Percentiles rank a stretch among this genome's conserved stretches.
Evolutionary conservation across 495 filamentous ascomycete species (phyloP).

Genomic region (Diplogelasinospora grovesii): DNA sequence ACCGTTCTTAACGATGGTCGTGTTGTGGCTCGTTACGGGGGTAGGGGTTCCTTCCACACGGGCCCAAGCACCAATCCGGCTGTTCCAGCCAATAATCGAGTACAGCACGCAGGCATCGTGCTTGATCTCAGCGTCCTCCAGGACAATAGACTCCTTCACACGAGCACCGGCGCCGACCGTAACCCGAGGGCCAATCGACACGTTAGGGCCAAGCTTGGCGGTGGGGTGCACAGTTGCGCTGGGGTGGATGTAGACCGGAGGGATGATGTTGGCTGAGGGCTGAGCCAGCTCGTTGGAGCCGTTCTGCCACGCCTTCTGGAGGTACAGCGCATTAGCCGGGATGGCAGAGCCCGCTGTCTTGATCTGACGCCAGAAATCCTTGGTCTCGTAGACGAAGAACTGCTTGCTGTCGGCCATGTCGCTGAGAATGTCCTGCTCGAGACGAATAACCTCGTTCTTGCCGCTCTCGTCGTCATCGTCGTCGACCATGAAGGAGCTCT

Average conservation of each 20-base stretch:
- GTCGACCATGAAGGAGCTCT: slow-evolving; percentile 68
- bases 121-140: slow-evolving; percentile 94
- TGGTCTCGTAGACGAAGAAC: slow-evolving; percentile 97
- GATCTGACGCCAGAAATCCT: slow-evolving; percentile 99
- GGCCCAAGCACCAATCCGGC: slow-evolving; percentile 93
- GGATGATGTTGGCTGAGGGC: slow-evolving; percentile 83
- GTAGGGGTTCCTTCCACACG: slow-evolving; percentile 95
- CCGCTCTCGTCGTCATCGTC: slow-evolving; percentile 64
- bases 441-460: slow-evolving; percentile 81
- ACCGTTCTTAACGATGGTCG: slow-evolving; percentile 92
- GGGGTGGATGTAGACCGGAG: slow-evolving; percentile 95
- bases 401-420: slow-evolving; percentile 96
- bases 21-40: slow-evolving; percentile 80
- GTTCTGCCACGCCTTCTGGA: slow-evolving; percentile 87
- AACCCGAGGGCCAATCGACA: slow-evolving; percentile 85
- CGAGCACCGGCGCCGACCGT: slow-evolving; percentile 81
- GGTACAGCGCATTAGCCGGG: slow-evolving; percentile 93
- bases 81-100: slow-evolving; percentile 95
- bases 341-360: slow-evolving; percentile 98
- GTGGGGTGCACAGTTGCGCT: slow-evolving; percentile 89
- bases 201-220: slow-evolving; percentile 94
- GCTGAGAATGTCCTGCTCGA: slow-evolving; percentile 96
- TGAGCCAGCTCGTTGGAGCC: slow-evolving; percentile 74
- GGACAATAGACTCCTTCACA: slow-evolving; percentile 91
- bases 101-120: slow-evolving; percentile 96